Conservation (phyloP, 2,329 filamentous ascomycete species). For the Ceratocystis eucalypticola region DNA sequence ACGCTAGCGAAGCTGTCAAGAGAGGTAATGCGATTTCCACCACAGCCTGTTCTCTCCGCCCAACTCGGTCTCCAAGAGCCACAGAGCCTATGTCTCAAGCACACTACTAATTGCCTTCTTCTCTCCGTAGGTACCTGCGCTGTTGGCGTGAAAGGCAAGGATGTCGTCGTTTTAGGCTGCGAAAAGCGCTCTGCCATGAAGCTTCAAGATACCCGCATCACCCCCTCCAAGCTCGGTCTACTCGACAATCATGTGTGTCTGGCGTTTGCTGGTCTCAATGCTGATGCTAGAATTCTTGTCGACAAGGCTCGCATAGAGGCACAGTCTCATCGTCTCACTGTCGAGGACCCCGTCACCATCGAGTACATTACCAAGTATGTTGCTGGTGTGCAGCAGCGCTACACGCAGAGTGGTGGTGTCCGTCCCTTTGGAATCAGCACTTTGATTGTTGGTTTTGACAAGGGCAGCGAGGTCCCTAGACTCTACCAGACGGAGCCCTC, state of each 20-base stretch:
- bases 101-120: constrained; percentile 6
- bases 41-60: constrained; percentile 22
- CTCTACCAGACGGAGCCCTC: constrained; percentile 99
- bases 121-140: constrained; percentile 69
- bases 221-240: constrained; percentile 93
- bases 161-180: constrained; percentile 91
- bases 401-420: constrained; percentile 97
- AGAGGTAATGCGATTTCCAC: constrained; percentile 47
- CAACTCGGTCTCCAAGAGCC: neutral
- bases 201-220: constrained; percentile 97
- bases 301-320: constrained; percentile 97
- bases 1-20: constrained; percentile 97
- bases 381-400: constrained; percentile 93
- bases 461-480: constrained; percentile 72
- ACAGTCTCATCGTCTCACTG: constrained; percentile 90
- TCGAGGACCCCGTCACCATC: constrained; percentile 93
- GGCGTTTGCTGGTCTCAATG: constrained; percentile 92
- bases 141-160: constrained; percentile 87
- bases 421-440: constrained; percentile 98
- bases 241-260: constrained; percentile 94
- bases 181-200: constrained; percentile 99
- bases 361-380: constrained; percentile 99
- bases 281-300: constrained; percentile 92
- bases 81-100: neutral
- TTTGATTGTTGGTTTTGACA: constrained; percentile 95